Conservation (phyloP, 169 alveolate species). For the Eimeria nieschulzi region DNA sequence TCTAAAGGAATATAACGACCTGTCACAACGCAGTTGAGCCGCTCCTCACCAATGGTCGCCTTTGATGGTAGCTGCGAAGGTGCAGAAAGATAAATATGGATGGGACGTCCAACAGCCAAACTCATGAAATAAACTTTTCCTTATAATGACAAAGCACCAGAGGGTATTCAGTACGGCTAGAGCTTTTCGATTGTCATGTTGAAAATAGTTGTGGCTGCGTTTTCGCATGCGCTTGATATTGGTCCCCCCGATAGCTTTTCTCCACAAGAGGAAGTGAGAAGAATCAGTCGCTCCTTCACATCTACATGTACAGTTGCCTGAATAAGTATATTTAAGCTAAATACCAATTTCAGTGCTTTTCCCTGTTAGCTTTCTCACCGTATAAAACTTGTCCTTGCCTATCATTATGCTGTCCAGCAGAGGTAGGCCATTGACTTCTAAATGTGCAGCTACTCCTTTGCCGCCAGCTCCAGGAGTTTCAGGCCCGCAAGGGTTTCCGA, state of each 20-base stretch:
- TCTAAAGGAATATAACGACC: no score
- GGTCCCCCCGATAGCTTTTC: background rate
- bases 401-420: conserved; percentile 18
- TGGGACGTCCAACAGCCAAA: no score
- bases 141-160: no score
- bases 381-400: conserved; percentile 27
- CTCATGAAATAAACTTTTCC: no score
- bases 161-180: background rate
- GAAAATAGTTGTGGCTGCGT: conserved; percentile 47
- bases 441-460: background rate
- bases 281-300: conserved; percentile 31
- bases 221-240: background rate
- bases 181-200: conserved; percentile 33
- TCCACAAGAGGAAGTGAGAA: conserved; percentile 10
- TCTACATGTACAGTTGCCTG: conserved; percentile 27
- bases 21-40: no score
- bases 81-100: no score
- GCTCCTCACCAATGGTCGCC: no score
- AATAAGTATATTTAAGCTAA: background rate
- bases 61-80: no score
- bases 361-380: background rate
- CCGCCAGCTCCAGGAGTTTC: conserved; percentile 2
- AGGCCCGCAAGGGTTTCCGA: conserved; percentile 70
- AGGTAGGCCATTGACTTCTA: conserved; percentile 61
- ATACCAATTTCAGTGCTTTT: background rate